These are phyloP conservation scores for Fusarium liriodendri DNA, from an alignment of 2,329 filamentous ascomycete genomes.

Conservation along the genomic window DNA sequence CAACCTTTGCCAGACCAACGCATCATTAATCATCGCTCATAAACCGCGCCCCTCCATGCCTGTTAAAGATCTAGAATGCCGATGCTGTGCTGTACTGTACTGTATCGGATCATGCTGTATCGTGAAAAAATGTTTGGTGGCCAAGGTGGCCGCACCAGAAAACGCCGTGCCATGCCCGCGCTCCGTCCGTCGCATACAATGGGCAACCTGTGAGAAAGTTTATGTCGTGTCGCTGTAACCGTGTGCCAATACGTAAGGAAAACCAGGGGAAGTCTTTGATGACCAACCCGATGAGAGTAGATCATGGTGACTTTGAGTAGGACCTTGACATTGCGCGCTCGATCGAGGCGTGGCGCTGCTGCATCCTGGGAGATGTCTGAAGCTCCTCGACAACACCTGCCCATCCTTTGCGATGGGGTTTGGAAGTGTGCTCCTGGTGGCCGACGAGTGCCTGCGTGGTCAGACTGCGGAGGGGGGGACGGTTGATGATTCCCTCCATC, in stretches of 20 bases:
- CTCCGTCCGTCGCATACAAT: conserved; percentile 27
- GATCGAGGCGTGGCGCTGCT: conserved; percentile 71
- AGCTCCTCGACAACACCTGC: conserved; percentile 72
- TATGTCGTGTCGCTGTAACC: conserved; percentile 30
- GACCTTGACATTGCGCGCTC: conserved; percentile 64
- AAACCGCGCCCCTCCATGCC: conserved; percentile 19
- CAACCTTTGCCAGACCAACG: conserved; percentile 26
- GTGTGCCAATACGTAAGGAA: conserved; percentile 35
- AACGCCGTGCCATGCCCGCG: conserved; percentile 39
- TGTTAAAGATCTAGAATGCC: conserved; percentile 17
- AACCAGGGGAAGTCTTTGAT: conserved; percentile 14
- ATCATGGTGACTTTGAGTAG: conserved; percentile 47
- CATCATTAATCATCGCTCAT: conserved; percentile 45
- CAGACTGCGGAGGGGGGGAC: conserved; percentile 63
- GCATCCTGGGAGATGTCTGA: conserved; percentile 69
- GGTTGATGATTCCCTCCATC: conserved; percentile 57
- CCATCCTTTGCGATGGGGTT: conserved; percentile 67
- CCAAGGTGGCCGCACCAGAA: conserved; percentile 23
- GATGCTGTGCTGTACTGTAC: background rate
- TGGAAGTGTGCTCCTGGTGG: conserved; percentile 60
- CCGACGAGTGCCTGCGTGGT: conserved; percentile 64
- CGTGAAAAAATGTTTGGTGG: conserved; percentile 31
- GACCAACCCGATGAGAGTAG: conserved; percentile 7
- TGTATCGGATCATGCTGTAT: conserved; percentile 28
- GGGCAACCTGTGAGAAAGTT: conserved; percentile 29